Evolutionary conservation across 305 asterid genomes (phyloP).

Genomic region (Fraxinus floribunda): DNA sequence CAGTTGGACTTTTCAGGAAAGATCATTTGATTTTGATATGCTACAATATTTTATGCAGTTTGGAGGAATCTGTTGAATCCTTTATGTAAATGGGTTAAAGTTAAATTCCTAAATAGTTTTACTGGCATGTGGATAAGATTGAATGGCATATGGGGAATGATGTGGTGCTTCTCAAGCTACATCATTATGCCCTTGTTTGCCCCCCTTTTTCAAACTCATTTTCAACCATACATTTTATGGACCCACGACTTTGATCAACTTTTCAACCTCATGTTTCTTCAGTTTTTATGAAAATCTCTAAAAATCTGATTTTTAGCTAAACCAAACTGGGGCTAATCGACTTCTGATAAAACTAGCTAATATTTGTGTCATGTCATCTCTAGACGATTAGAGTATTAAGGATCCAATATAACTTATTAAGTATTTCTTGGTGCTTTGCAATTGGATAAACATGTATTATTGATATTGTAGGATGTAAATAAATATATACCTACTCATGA

Average conservation of each 20-base stretch:
- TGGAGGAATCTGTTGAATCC: conserved; percentile 58
- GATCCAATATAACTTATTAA: conserved; percentile 1
- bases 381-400: background rate
- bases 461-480: background rate
- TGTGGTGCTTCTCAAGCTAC: conserved; percentile 24
- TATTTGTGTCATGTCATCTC: background rate
- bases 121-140: conserved; percentile 58
- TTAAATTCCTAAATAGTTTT: conserved; percentile 48
- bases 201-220: background rate
- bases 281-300: background rate
- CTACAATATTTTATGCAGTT: conserved; percentile 50
- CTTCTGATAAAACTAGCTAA: background rate
- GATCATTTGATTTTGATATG: conserved; percentile 53
- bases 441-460: background rate
- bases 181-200: background rate
- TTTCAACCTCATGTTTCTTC: too few species aligned
- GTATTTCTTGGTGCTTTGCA: background rate
- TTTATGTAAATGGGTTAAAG: conserved; percentile 51
- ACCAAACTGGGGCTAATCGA: background rate
- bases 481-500: background rate
- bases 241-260: too few species aligned
- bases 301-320: background rate
- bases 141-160: conserved; percentile 33
- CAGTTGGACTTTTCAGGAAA: conserved; percentile 37
- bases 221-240: background rate